phyloP scores from a whole-genome alignment of 768 basidiomycete genomes.

The Hypholoma sublateritium region DNA sequence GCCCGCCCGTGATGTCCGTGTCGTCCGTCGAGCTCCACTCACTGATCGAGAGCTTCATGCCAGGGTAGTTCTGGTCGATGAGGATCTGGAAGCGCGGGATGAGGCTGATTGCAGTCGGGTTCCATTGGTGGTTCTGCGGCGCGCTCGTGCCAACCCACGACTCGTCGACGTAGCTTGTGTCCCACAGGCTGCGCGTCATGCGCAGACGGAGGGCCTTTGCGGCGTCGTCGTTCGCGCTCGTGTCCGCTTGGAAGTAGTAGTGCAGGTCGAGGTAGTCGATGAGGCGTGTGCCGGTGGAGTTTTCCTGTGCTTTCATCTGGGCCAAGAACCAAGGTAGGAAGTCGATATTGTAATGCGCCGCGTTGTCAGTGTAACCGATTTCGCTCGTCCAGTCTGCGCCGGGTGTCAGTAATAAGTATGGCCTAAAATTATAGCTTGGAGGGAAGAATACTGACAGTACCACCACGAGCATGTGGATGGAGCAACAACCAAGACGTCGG shows the following conservation, averaged over 20 bases:
- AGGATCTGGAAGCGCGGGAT: constrained; percentile 51
- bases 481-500: constrained; percentile 43
- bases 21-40: constrained; percentile 52
- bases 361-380: constrained; percentile 47
- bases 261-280: constrained; percentile 59
- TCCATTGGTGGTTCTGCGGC: constrained; percentile 48
- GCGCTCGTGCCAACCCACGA: constrained; percentile 44
- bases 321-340: constrained; percentile 57
- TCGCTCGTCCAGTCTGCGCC: constrained; percentile 51
- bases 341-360: constrained; percentile 51
- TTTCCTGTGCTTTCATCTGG: constrained; percentile 43
- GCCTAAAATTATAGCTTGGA: too few relatives aligned
- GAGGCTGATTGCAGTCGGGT: constrained; percentile 41
- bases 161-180: constrained; percentile 51
- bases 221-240: constrained; percentile 50
- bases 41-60: constrained; percentile 52
- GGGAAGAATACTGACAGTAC: constrained; percentile 35
- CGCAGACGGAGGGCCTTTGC: constrained; percentile 51
- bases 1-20: constrained; percentile 51
- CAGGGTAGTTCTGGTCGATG: constrained; percentile 50
- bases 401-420: not conserved
- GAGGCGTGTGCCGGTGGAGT: constrained; percentile 36
- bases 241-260: constrained; percentile 54
- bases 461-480: constrained; percentile 49
- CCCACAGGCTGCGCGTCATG: constrained; percentile 53